Percentiles rank a stretch among this genome's conserved stretches.
These are phyloP conservation scores for Dioszegia aurantiaca DNA, from an alignment of 768 basidiomycete species.

Conservation along the genomic window DNA sequence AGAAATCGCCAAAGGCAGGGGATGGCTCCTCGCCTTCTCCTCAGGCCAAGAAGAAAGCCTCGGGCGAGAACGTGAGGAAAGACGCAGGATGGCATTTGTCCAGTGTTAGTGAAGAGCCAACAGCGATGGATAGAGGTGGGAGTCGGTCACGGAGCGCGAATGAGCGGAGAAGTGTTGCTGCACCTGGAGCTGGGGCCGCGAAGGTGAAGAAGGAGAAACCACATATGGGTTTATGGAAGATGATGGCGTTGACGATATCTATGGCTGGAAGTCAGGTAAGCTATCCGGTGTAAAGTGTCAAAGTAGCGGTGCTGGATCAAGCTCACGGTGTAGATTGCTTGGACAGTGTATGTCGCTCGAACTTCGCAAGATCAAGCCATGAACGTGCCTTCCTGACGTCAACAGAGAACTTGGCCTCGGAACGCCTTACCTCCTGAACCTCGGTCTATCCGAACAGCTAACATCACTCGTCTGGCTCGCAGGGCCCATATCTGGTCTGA, in stretches of 20 bases:
- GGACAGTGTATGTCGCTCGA: slow-evolving; percentile 89
- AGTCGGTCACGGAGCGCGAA: slow-evolving; percentile 23
- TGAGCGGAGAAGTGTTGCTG: not conserved
- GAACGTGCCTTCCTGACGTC: too few relatives aligned
- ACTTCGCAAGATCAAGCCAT: too few relatives aligned
- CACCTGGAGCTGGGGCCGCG: not conserved
- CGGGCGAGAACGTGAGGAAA: not conserved
- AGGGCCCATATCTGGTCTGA: slow-evolving; percentile 85
- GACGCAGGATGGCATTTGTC: slow-evolving; percentile 1
- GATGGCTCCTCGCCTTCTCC: slow-evolving; percentile 1
- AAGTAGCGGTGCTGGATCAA: too few relatives aligned
- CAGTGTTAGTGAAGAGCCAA: slow-evolving; percentile 17
- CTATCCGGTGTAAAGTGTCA: too few relatives aligned
- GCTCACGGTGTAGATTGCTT: slow-evolving; percentile 68
- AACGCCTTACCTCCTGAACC: slow-evolving; percentile 80
- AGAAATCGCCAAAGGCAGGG: slow-evolving; percentile 17
- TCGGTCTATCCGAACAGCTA: slow-evolving; percentile 79
- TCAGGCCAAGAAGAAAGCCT: slow-evolving; percentile 11
- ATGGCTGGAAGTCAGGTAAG: slow-evolving; percentile 72
- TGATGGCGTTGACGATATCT: slow-evolving; percentile 61
- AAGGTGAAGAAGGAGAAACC: slow-evolving; percentile 21
- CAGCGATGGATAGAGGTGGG: slow-evolving; percentile 15
- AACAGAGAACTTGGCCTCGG: slow-evolving; percentile 67
- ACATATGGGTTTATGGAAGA: slow-evolving; percentile 41
- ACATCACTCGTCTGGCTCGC: slow-evolving; percentile 89